phyloP scores from a whole-genome alignment of 176 grass and related monocot species.

The Miscanthus lutarioriparius region DNA sequence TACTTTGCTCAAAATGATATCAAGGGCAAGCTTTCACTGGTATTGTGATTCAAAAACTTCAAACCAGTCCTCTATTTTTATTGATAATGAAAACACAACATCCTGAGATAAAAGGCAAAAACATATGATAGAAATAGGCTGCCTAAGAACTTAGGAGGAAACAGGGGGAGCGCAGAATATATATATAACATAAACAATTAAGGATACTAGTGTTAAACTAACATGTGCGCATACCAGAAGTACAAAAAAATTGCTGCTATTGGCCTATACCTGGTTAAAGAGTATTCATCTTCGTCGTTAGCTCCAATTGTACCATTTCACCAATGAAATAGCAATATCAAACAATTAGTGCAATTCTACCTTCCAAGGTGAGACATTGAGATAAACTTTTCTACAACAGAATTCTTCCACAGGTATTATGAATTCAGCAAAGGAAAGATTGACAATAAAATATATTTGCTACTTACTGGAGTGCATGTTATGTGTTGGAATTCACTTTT shows the following conservation, averaged over 20 bases:
- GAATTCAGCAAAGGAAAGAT: not conserved
- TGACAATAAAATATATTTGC: constrained; percentile 20
- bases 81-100: not conserved
- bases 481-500: constrained; percentile 79
- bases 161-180: constrained; percentile 15
- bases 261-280: constrained; percentile 61
- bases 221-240: constrained; percentile 5
- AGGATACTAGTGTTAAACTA: not conserved
- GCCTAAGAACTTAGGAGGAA: constrained; percentile 19
- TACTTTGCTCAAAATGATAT: not conserved
- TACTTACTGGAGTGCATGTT: constrained; percentile 77
- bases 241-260: not conserved
- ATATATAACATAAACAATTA: constrained; percentile 21
- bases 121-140: constrained; percentile 23
- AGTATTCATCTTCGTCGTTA: constrained; percentile 58
- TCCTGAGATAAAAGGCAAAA: constrained; percentile 28
- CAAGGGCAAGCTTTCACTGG: not conserved
- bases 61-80: not conserved
- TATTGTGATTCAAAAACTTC: constrained; percentile 14
- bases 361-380: constrained; percentile 6
- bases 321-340: constrained; percentile 27
- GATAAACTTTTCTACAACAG: constrained; percentile 24
- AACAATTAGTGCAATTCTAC: constrained; percentile 31
- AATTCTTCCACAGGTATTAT: not conserved
- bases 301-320: constrained; percentile 65